These are phyloP conservation scores for Pseudopithomyces chartarum DNA, from an alignment of 2,329 filamentous ascomycete genomes.

Conservation along the genomic window DNA sequence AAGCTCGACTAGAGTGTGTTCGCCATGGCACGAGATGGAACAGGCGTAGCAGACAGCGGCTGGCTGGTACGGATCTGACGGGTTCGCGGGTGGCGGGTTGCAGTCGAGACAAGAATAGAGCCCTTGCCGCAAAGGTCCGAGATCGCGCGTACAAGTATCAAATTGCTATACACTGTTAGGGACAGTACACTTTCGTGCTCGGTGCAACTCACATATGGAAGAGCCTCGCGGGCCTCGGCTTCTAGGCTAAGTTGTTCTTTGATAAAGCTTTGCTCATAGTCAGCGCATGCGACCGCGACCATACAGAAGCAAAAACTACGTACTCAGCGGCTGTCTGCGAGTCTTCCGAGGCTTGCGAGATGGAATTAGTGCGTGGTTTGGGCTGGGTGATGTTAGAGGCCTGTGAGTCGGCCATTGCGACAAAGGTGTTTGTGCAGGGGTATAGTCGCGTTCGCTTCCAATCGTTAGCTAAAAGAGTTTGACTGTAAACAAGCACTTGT, in stretches of 20 bases:
- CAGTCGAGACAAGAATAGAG: constrained; percentile 95
- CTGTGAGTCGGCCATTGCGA: constrained; percentile 35
- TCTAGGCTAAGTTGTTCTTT: constrained; percentile 88
- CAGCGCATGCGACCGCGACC: neutral
- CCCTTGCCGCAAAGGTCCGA: constrained; percentile 84
- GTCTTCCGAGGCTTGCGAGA: constrained; percentile 54
- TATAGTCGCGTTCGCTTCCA: neutral
- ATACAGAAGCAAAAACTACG: constrained; percentile 3
- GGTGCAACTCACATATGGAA: constrained; percentile 75
- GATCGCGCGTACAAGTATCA: constrained; percentile 86
- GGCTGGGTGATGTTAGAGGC: constrained; percentile 21
- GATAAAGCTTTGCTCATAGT: constrained; percentile 70
- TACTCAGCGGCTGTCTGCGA: constrained; percentile 61
- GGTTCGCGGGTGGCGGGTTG: constrained; percentile 73
- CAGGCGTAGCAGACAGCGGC: constrained; percentile 96
- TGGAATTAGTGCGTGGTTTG: constrained; percentile 44
- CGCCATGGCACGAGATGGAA: constrained; percentile 94
- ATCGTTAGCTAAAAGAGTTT: too few species aligned
- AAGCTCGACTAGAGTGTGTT: constrained; percentile 92
- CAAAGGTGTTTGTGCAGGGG: neutral
- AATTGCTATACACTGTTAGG: constrained; percentile 69
- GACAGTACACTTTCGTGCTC: constrained; percentile 1
- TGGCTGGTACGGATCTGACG: constrained; percentile 67
- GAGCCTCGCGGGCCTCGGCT: constrained; percentile 89
- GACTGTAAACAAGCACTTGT: neutral